Conservation (phyloP, 169 alveolate genomes). For the Babesia ovis region DNA sequence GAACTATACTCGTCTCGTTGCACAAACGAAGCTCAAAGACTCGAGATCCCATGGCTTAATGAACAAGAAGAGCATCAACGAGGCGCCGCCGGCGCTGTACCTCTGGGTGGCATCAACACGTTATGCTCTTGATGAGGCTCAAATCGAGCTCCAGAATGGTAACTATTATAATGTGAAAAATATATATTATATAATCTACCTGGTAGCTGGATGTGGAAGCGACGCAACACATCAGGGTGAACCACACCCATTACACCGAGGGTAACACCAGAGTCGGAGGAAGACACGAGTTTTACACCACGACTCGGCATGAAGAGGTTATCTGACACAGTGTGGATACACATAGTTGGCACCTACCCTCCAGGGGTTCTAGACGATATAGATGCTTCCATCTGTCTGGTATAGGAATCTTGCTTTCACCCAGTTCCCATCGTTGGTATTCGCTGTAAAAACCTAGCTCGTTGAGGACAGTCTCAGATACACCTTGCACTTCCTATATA, state of each 20-base stretch:
- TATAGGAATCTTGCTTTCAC: slow-evolving; percentile 70
- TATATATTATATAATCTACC: slow-evolving; percentile 48
- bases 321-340: slow-evolving; percentile 34
- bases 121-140: slow-evolving; percentile 27
- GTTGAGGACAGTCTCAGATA: slow-evolving; percentile 84
- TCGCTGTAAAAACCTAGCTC: slow-evolving; percentile 73
- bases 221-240: slow-evolving; percentile 92
- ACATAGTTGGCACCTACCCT: slow-evolving; percentile 32
- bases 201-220: slow-evolving; percentile 86
- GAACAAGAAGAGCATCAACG: neutral
- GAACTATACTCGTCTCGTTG: slow-evolving; percentile 53
- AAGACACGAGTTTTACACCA: slow-evolving; percentile 66
- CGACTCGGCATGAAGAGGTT: slow-evolving; percentile 83
- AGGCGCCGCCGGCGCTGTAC: slow-evolving; percentile 22
- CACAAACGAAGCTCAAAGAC: slow-evolving; percentile 23
- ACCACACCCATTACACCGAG: slow-evolving; percentile 91
- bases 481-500: slow-evolving; percentile 81
- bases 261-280: slow-evolving; percentile 32
- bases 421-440: slow-evolving; percentile 72
- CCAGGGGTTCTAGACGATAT: slow-evolving; percentile 59
- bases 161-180: slow-evolving; percentile 40
- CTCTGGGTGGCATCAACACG: neutral
- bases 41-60: slow-evolving; percentile 28
- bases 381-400: slow-evolving; percentile 59
- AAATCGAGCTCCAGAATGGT: slow-evolving; percentile 78